These are phyloP conservation scores for Alternaria conjuncta DNA, from an alignment of 2,329 filamentous ascomycete genomes.

Conservation along the genomic window DNA sequence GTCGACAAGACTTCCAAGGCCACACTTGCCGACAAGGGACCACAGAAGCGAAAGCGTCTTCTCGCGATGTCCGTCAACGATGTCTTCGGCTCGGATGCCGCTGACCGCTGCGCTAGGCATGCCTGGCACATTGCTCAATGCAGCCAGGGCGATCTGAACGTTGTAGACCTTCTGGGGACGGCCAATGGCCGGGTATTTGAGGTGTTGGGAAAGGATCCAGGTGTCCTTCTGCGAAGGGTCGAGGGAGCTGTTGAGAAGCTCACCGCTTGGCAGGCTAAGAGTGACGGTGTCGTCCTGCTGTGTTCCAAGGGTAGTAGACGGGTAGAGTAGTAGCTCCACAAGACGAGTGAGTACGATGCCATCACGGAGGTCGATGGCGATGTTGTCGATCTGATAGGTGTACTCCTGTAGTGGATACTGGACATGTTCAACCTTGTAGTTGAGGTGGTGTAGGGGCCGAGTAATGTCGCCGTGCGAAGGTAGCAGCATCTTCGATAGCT, in stretches of 20 bases:
- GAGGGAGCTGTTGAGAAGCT: constrained; percentile 49
- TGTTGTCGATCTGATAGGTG: constrained; percentile 63
- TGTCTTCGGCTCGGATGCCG: constrained; percentile 61
- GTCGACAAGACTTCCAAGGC: constrained; percentile 61
- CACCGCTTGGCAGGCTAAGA: constrained; percentile 54
- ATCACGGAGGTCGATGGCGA: constrained; percentile 68
- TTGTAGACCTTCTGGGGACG: constrained; percentile 66
- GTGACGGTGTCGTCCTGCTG: constrained; percentile 51
- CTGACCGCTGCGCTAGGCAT: constrained; percentile 50
- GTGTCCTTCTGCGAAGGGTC: constrained; percentile 44
- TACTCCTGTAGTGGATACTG: constrained; percentile 67
- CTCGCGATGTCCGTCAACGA: constrained; percentile 69
- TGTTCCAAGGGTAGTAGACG: constrained; percentile 37
- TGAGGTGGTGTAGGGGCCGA: constrained; percentile 62
- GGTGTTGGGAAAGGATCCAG: constrained; percentile 61
- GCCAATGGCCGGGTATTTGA: constrained; percentile 64
- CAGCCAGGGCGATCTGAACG: constrained; percentile 63
- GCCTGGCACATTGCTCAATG: constrained; percentile 55
- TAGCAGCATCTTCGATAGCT: constrained; percentile 60
- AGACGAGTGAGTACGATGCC: constrained; percentile 66
- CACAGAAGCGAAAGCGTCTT: constrained; percentile 68
- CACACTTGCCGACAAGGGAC: constrained; percentile 64
- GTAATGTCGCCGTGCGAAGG: constrained; percentile 65
- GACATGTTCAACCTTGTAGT: constrained; percentile 61
- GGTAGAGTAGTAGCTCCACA: constrained; percentile 63